Evolutionary conservation across 2,329 filamentous ascomycete genomes (phyloP).

Genomic region (Fusarium kyushuense): DNA sequence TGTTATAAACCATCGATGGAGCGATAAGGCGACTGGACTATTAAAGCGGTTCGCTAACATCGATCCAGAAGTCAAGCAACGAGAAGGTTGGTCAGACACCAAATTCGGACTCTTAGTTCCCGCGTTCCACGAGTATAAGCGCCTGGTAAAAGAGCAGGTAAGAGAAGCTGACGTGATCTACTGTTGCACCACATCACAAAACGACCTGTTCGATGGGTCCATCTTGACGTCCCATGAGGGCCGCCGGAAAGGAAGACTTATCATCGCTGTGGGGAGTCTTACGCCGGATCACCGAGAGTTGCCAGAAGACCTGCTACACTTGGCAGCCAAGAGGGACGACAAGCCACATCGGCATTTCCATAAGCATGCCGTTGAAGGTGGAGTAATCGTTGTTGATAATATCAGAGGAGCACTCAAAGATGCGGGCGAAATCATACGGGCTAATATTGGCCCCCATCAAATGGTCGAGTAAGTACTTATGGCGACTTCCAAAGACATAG

Average conservation of each 20-base stretch:
- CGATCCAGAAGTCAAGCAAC: constrained; percentile 58
- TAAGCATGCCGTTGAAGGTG: constrained; percentile 72
- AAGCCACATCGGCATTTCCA: constrained; percentile 70
- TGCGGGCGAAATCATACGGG: constrained; percentile 87
- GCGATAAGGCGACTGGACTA: constrained; percentile 65
- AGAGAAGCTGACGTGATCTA: constrained; percentile 83
- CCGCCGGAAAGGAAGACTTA: constrained; percentile 75
- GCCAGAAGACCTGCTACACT: constrained; percentile 78
- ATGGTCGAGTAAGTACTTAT: constrained; percentile 76
- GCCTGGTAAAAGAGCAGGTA: constrained; percentile 78
- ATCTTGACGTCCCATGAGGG: constrained; percentile 80
- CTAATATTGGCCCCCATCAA: constrained; percentile 77
- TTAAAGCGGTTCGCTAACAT: constrained; percentile 63
- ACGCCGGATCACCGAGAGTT: constrained; percentile 84
- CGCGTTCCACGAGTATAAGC: constrained; percentile 73
- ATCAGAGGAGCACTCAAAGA: constrained; percentile 83
- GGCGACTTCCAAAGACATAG: neutral
- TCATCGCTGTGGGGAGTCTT: constrained; percentile 78
- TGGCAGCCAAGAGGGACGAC: constrained; percentile 65
- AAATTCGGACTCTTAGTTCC: constrained; percentile 79
- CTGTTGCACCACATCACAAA: constrained; percentile 83
- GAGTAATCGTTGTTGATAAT: constrained; percentile 78
- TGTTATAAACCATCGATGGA: constrained; percentile 82
- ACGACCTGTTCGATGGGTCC: constrained; percentile 78
- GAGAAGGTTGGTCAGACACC: constrained; percentile 72